These are phyloP conservation scores for Fusarium ambrosium DNA, from an alignment of 2,329 filamentous ascomycete genomes.

Conservation along the genomic window DNA sequence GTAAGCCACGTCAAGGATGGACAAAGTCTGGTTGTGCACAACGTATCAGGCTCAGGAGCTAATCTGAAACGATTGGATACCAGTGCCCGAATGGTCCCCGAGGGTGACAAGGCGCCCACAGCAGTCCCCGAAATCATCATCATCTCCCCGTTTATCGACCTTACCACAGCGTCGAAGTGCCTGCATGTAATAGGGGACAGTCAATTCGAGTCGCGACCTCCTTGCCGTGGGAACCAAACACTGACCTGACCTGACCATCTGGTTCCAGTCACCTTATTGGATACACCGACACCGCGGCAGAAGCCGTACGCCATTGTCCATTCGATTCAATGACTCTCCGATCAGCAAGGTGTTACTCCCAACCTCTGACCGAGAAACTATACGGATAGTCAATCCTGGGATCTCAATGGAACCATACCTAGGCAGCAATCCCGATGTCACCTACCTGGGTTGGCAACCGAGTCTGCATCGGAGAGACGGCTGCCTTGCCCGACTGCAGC, in stretches of 20 bases:
- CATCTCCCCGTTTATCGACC: constrained; percentile 2
- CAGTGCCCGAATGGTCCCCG: constrained; percentile 30
- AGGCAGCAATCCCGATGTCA: not conserved
- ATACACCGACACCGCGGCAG: not conserved
- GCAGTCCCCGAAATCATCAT: constrained; percentile 23
- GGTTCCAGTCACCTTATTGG: not conserved
- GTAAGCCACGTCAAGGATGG: constrained; percentile 31
- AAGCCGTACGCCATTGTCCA: not conserved
- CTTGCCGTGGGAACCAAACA: not conserved
- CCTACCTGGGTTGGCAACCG: constrained; percentile 5
- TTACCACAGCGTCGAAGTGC: constrained; percentile 2
- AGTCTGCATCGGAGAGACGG: constrained; percentile 16
- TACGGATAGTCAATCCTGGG: not conserved
- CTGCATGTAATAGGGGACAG: constrained; percentile 3
- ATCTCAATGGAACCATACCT: not conserved
- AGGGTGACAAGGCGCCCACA: constrained; percentile 30
- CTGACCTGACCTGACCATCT: not conserved
- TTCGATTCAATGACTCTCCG: not conserved
- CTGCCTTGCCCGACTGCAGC: constrained; percentile 16
- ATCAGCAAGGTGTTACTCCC: not conserved
- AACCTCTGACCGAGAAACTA: not conserved
- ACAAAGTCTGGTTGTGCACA: constrained; percentile 9
- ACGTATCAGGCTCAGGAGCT: constrained; percentile 23
- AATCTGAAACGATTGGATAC: constrained; percentile 35
- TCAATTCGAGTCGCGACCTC: not conserved